Percentiles rank a stretch among this genome's conserved stretches.
Evolutionary conservation across 2,329 filamentous ascomycete species (phyloP).

Genomic region (Talaromyces sp.): DNA sequence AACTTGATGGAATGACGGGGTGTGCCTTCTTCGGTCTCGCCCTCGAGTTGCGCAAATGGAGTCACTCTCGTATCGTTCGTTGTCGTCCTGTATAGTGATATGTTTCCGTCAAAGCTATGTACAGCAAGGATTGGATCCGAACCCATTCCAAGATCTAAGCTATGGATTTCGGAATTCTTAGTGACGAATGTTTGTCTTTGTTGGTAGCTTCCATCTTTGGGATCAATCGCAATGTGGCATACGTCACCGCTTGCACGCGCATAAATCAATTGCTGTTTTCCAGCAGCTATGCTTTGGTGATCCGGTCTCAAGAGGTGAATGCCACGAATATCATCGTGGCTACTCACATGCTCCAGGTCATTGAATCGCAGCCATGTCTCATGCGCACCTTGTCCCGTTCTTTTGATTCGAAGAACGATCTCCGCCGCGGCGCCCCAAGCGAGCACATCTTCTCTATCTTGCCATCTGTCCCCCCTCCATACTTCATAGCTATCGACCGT

Average conservation of each 20-base stretch:
- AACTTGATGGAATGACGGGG: constrained; percentile 53
- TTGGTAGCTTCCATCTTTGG: constrained; percentile 27
- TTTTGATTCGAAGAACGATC: constrained; percentile 49
- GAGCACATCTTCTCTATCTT: constrained; percentile 53
- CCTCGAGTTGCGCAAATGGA: constrained; percentile 33
- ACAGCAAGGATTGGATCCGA: constrained; percentile 48
- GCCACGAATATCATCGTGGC: constrained; percentile 58
- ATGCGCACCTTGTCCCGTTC: constrained; percentile 35
- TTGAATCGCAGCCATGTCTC: constrained; percentile 52
- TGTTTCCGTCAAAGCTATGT: constrained; percentile 46
- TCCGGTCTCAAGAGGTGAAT: constrained; percentile 51
- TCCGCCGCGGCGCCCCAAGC: constrained; percentile 60
- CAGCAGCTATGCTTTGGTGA: constrained; percentile 32
- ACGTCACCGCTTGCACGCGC: constrained; percentile 56
- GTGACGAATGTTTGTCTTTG: constrained; percentile 45
- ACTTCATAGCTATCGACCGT: constrained; percentile 56
- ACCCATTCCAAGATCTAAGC: constrained; percentile 45
- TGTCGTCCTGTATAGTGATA: constrained; percentile 47
- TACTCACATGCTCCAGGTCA: constrained; percentile 48
- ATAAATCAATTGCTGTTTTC: constrained; percentile 49
- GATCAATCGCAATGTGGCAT: constrained; percentile 36
- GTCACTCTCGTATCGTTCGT: constrained; percentile 31
- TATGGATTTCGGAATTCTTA: constrained; percentile 43
- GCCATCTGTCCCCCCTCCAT: constrained; percentile 46
- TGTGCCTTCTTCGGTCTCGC: constrained; percentile 22